These are phyloP conservation scores for Lyophyllum decastes DNA, from an alignment of 768 basidiomycete genomes.

Conservation along the genomic window DNA sequence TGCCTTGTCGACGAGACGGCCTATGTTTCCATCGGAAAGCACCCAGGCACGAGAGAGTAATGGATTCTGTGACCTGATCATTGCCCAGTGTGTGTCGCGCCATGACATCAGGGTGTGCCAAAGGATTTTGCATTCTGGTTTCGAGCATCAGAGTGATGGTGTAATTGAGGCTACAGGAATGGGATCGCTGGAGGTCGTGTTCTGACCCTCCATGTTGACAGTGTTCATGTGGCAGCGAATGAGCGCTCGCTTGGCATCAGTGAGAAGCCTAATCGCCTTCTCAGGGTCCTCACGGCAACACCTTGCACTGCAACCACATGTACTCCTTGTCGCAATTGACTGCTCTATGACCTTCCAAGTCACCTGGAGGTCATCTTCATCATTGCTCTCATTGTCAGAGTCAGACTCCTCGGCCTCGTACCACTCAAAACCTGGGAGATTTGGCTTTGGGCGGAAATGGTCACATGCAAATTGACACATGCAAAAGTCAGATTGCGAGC, in stretches of 20 bases:
- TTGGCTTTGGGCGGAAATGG: slow-evolving; percentile 4
- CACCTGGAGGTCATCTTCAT: neutral
- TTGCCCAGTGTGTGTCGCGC: slow-evolving; percentile 3
- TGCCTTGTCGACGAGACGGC: slow-evolving; percentile 1
- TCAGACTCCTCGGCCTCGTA: neutral
- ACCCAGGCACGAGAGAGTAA: slow-evolving; percentile 10
- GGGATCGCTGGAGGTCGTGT: neutral
- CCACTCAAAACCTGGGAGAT: slow-evolving; percentile 1
- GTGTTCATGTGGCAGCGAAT: neutral
- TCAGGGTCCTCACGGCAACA: neutral
- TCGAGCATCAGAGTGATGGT: slow-evolving; percentile 10
- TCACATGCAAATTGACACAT: slow-evolving; percentile 3
- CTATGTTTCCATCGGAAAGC: neutral
- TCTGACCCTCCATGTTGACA: too few relatives aligned
- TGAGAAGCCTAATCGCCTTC: neutral
- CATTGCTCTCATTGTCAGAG: neutral
- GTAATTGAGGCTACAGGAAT: slow-evolving; percentile 5
- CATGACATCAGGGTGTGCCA: slow-evolving; percentile 2
- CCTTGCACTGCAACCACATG: slow-evolving; percentile 6
- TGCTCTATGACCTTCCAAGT: slow-evolving; percentile 2
- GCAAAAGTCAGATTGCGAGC: neutral
- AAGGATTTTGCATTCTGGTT: slow-evolving; percentile 6
- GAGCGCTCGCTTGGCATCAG: neutral
- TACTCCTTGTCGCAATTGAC: neutral
- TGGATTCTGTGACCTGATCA: neutral